Evolutionary conservation across 2,329 filamentous ascomycete species (phyloP).

Genomic region (Fusarium oxysporum): DNA sequence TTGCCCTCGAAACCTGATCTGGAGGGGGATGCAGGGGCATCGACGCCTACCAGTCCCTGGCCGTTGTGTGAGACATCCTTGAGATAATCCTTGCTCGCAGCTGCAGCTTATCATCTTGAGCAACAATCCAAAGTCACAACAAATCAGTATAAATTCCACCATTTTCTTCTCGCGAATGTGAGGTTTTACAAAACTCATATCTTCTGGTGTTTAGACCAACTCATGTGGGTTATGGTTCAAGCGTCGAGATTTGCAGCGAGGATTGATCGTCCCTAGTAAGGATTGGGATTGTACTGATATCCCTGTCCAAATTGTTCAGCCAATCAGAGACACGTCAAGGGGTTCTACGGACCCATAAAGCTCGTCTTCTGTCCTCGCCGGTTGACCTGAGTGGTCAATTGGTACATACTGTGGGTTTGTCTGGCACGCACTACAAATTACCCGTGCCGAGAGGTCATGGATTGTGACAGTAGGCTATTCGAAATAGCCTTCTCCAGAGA

Average conservation of each 20-base stretch:
- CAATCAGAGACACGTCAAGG: conserved; percentile 3
- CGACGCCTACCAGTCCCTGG: conserved; percentile 21
- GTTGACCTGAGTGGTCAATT: conserved; percentile 20
- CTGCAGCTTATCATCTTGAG: conserved; percentile 8
- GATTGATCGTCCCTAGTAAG: conserved; percentile 14
- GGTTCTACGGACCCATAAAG: conserved; percentile 12
- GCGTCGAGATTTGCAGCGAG: conserved; percentile 20
- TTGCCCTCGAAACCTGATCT: conserved; percentile 18
- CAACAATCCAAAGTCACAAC: background rate
- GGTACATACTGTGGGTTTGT: background rate
- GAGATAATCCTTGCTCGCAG: conserved; percentile 13
- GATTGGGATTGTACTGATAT: conserved; percentile 1
- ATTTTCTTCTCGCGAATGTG: background rate
- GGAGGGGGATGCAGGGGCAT: conserved; percentile 33
- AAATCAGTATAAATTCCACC: background rate
- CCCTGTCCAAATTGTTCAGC: conserved; percentile 6
- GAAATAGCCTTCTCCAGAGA: background rate
- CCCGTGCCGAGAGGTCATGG: background rate
- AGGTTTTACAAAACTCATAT: background rate
- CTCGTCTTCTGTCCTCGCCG: conserved; percentile 28
- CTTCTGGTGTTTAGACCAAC: background rate
- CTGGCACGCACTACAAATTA: background rate
- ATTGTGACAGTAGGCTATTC: background rate
- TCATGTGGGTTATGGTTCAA: conserved; percentile 15
- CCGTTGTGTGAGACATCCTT: conserved; percentile 33